Evolutionary conservation across 345 rosid genomes (phyloP), one percentile per base, ranked within the genome.

Genomic region (Orychophragmus violaceus): DNA sequence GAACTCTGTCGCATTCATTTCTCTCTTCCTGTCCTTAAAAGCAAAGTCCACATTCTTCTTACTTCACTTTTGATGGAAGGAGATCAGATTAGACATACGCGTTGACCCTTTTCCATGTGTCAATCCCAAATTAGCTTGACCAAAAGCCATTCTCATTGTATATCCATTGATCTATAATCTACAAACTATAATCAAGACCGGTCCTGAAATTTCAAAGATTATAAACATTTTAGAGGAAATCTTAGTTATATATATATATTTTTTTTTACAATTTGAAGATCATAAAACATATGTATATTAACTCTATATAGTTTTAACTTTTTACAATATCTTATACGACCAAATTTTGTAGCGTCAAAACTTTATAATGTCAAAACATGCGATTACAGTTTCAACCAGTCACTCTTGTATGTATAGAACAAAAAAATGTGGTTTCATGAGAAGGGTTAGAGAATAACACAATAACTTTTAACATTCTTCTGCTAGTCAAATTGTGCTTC

Each of bases 51-150:
- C 69, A 24, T 53, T 52, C 30, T 62, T 42, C 62, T 17, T n/a
- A 49, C 44, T 21, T 56, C 58, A 37, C 51, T 21, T 54, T 66
- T 17, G 62, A 51, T 73, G 17, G 62, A 41, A 14, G 21, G 41
- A 61, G 65, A n/a, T n/a, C n/a, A 41, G 46, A 72, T 35, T 25
- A 35, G 69, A 74, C 77, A 46, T 61, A 14, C 52, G 37, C 68
- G 69, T 54, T 74, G 64, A 67, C 35, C 73, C 22, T 45, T 44
- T 67, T 39, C 6, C 21, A 74, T 49, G 72, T 74, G 68, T 53
- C 77, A 53, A 10, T 50, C 41, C 19, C 57, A 62, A 3, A 28
- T 5, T 6, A 57, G 23, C 39, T 23, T 28, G 14, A 50, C 49
- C 11, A 36, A 22, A 41, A 7, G 24, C 64, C 29, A 55, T 28